Conservation (phyloP, 208 protist species). For the Leishmania amazonensis region DNA sequence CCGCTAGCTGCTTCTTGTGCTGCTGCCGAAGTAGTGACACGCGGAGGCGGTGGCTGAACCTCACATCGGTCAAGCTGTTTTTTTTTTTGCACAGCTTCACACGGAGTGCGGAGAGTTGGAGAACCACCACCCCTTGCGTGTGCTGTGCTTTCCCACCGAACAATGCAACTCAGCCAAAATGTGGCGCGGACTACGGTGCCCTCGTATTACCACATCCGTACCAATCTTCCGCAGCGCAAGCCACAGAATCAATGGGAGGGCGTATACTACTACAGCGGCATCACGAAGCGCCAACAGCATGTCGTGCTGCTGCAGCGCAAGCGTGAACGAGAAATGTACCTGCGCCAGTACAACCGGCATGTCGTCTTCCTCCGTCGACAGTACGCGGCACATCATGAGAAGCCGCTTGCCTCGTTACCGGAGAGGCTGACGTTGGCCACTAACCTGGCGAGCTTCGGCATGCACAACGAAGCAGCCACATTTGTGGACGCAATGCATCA, state of each 20-base stretch:
- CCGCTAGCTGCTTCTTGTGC: not conserved
- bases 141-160: not conserved
- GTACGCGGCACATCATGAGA: slow-evolving; percentile 17
- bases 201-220: slow-evolving; percentile 89
- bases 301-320: slow-evolving; percentile 79
- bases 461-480: slow-evolving; percentile 53
- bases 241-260: slow-evolving; percentile 88
- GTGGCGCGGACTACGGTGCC: slow-evolving; percentile 86
- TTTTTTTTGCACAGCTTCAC: not conserved
- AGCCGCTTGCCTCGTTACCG: slow-evolving; percentile 9
- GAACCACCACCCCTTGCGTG: not conserved
- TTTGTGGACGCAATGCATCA: slow-evolving; percentile 64
- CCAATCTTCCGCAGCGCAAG: slow-evolving; percentile 86
- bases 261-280: slow-evolving; percentile 88
- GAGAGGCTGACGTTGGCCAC: slow-evolving; percentile 37
- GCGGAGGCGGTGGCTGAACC: not conserved
- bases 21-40: not conserved
- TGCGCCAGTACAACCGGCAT: slow-evolving; percentile 23
- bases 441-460: slow-evolving; percentile 53
- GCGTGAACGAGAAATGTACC: slow-evolving; percentile 40
- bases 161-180: slow-evolving; percentile 77
- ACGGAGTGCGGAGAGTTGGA: not conserved
- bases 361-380: slow-evolving; percentile 14
- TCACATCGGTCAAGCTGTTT: not conserved
- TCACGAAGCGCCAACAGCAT: slow-evolving; percentile 80